Base-by-base conservation (phyloP, 78 protist species). In the Pigoraptor vietnamica region DNA sequence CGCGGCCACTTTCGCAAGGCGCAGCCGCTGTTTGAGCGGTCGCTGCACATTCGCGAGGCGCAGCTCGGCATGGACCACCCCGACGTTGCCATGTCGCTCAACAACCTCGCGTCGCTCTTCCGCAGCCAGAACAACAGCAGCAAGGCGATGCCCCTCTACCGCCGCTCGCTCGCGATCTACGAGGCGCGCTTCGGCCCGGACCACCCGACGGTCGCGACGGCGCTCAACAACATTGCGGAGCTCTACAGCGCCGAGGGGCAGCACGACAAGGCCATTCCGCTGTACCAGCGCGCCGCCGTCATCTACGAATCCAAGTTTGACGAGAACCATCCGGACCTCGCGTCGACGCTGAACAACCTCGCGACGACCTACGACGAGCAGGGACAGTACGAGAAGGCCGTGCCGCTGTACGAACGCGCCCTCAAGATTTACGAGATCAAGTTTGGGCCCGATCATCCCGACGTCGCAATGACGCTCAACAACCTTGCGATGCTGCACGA, bases 281-380 rank as follows among this genome's bases (percentile, higher is more conserved):
- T 86, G 40, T 86, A 86, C 39, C 36, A 86, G 89, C 37, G 89
- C 32, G 89, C 89, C 29, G 36, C 29, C 36, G 89, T 38, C 89
- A 86, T 86, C 89, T 25, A 25, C 84, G 84, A 79, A 19, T 25
- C 34, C 84, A 25, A 25, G n/a, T 25, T 79, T 79, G 84, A 25
- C 1, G 34, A 14, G n/a, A 25, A 79, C 84, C 84, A 79, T 79
- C 84, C 84, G 35, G 21, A 79, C n/a, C 21, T 25, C 34, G 84
- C 84, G 9, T 25, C 34, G 34, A 25, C 32, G 14, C 84, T 14
- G 34, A 25, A 79, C 10, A 79, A 79, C 84, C 84, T 79, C 10
- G 84, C 84, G 34, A 25, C 21, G 10, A 79, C 32, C 1, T 25
- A 79, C 84, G 21, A 82, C 38, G 87, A 34, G 38, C 37, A 6